A percentile compares a stretch with the other conserved stretches of the same genome.
Conservation (phyloP, 352 stramenopile genomes). For the Phytophthora podocarpi region DNA sequence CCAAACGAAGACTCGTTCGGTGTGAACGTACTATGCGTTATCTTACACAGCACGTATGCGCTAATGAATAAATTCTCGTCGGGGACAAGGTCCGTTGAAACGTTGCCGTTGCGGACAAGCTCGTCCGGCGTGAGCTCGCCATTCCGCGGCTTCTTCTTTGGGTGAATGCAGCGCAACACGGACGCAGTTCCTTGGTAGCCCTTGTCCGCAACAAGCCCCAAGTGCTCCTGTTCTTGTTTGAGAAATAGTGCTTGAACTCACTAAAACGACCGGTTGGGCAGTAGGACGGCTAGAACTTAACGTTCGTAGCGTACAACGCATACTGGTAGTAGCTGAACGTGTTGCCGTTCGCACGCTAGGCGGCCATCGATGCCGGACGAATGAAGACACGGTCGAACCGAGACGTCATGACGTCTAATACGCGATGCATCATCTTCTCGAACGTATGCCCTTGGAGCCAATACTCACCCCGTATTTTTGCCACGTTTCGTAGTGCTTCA, state of each 20-base stretch:
- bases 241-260: conserved; percentile 7
- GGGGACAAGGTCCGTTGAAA: conserved; percentile 24
- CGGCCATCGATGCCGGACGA: neutral
- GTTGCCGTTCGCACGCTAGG: neutral
- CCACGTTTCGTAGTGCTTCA: conserved; percentile 10
- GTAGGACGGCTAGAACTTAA: conserved; percentile 6
- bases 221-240: conserved; percentile 1
- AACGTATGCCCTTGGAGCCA: conserved; percentile 1
- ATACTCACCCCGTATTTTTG: conserved; percentile 10
- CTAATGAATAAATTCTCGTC: conserved; percentile 28
- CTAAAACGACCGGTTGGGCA: conserved; percentile 1
- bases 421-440: conserved; percentile 11
- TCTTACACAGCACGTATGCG: conserved; percentile 11
- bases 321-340: conserved; percentile 12
- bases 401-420: neutral
- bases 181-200: too few relatives aligned
- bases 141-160: too few relatives aligned
- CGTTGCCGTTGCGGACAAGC: conserved; percentile 11
- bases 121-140: too few relatives aligned
- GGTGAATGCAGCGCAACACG: too few relatives aligned
- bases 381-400: neutral
- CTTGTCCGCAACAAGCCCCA: conserved; percentile 3
- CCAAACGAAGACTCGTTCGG: conserved; percentile 23
- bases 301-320: conserved; percentile 6
- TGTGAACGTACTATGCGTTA: conserved; percentile 20